Evolutionary conservation across 2,329 filamentous ascomycete genomes (phyloP), one percentile per base, ranked within the genome.

Genomic region (Dothideomycetes sp.): DNA sequence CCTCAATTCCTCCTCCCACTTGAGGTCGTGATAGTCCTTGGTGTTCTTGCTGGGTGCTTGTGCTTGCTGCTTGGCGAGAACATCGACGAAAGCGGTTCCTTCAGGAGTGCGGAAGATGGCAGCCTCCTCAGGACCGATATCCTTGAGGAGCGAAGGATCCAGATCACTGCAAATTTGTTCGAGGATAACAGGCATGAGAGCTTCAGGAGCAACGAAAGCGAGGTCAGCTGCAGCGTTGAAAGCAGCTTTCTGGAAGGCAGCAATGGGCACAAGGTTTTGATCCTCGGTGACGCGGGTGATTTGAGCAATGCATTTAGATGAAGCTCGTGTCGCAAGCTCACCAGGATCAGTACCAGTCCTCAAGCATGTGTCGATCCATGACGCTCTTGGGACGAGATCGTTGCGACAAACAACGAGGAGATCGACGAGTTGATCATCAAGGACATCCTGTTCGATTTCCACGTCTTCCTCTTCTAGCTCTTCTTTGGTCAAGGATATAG

Each of bases 1-100:
- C 42, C 88, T 74, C 5, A 98, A 70, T 47, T 98, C 91, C 57
- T 89, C 83, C 61, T 98, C 91, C 91, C 93, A 98, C 61, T 94
- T 95, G 31, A 95, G 63, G 1, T 86, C 93, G 51, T 98, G 86
- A 52, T 95, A 94, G 57, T 96, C 91, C 58, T 94, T 95, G 36
- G 77, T 81, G 52, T 86, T 94, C 64, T 94, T 96, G 62, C 87
- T 81, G 3, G 86, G 78, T 2, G 81, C 65, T 29, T 70, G 66
- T 45, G 75, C 75, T 43, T 77, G 76, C 57, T 94, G 94, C 56
- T 85, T 88, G 24, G 82, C 84, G 4, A 98, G 71, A 0, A 96
- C 84, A 60, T 98, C 91, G 15, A 98, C 72, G 51, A 94, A 96
- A 11, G 80, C 74, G 2, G 81, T 88, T 2, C 87, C 89, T 57